Base-by-base conservation (phyloP, 441 rosid species). In the Mallotus japonicus region DNA sequence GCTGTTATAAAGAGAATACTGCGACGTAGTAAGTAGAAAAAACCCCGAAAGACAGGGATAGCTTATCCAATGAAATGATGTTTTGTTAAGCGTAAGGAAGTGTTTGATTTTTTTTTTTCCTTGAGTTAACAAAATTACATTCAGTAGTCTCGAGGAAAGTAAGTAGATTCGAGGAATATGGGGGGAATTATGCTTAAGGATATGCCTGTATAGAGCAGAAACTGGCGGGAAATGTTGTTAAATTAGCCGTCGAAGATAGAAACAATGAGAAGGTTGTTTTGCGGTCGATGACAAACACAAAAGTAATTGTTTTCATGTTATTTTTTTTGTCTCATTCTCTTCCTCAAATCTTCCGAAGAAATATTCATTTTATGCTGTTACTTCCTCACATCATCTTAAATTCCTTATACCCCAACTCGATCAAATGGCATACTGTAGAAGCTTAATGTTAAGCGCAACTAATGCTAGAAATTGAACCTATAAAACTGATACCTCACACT, bases 171-270 rank as follows among this genome's bases (percentile, higher is more conserved):
- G 12, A 19, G 62, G 68, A 72, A 79, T 77, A 73, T 57, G 16
- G 4, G 3, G 8, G 42, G n/a, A 79, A 66, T 74, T 74, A 83
- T 83, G 42, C 82, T 22, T 22, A 0, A 42, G 83, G 61, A 85
- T 81, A 83, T 83, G 49, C 68, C 28, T 24, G 28, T 24, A 24
- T 24, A 2, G 2, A 24, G 28, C 28, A 24, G 28, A 24, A 24
- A 24, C 28, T 0, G 28, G 28, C 28, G n/a, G 9, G 5, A 44
- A 40, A 11, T 4, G 53, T 9, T 49, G 3, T 7, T 49, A 1
- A 22, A 17, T 12, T 17, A 57, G 42, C 69, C 55, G 63, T 12
- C 49, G 50, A 57, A 47, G 69, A 63, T 42, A 44, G 8, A 28
- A 28, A 68, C 64, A 76, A 69, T 0, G 20, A 76, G 73, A 71